Conservation (phyloP, 805 yeast genomes). For the Candida easanensis region DNA sequence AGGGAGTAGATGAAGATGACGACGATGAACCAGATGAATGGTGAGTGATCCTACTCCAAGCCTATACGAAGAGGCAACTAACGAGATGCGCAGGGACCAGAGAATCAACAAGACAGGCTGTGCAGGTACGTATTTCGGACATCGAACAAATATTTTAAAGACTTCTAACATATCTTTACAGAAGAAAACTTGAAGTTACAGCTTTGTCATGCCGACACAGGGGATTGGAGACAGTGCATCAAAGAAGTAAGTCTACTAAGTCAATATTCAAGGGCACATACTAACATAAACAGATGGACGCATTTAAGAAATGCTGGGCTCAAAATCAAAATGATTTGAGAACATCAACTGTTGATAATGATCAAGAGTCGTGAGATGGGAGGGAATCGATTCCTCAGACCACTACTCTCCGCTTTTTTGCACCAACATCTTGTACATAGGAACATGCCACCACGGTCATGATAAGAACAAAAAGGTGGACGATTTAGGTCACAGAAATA, state of each 20-base stretch:
- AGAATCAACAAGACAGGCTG: constrained; percentile 78
- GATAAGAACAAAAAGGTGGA: no score
- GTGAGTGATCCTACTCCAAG: constrained; percentile 30
- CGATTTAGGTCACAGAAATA: no score
- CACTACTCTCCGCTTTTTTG: no score
- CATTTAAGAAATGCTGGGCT: constrained; percentile 42
- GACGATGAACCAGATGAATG: constrained; percentile 73
- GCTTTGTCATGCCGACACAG: constrained; percentile 76
- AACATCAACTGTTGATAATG: constrained; percentile 37
- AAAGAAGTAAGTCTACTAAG: constrained; percentile 46
- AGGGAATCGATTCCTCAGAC: no score
- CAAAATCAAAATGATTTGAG: constrained; percentile 36
- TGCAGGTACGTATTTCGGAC: constrained; percentile 37
- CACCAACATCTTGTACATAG: no score
- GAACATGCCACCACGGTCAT: no score
- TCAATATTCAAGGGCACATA: background rate
- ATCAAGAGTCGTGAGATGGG: no score
- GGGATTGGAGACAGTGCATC: constrained; percentile 76
- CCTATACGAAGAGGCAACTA: background rate
- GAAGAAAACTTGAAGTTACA: constrained; percentile 70
- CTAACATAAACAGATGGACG: constrained; percentile 34
- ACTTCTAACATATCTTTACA: constrained; percentile 12
- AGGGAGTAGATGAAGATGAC: constrained; percentile 44
- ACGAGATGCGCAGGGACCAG: constrained; percentile 48
- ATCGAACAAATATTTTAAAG: background rate